Evolutionary conservation across 495 filamentous ascomycete genomes (phyloP).

Genomic region (Thermothielavioides terrestris): DNA sequence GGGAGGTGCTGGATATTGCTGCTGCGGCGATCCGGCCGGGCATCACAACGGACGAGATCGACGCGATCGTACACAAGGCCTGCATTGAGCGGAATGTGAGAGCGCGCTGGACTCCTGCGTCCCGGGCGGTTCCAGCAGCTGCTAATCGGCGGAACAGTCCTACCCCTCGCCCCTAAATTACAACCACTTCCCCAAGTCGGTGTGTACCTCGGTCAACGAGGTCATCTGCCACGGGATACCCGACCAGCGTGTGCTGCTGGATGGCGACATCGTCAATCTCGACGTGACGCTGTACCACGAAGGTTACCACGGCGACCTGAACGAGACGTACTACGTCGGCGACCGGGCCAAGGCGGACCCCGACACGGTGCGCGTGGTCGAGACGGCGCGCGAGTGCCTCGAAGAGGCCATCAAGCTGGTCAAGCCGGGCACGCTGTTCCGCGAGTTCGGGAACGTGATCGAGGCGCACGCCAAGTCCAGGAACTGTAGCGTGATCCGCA

Average conservation of each 20-base stretch:
- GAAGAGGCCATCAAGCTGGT: constrained; percentile 77
- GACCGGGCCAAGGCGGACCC: constrained; percentile 63
- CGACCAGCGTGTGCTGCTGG: constrained; percentile 64
- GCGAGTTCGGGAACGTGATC: constrained; percentile 74
- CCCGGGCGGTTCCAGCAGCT: too few relatives aligned
- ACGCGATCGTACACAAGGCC: constrained; percentile 92
- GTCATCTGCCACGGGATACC: constrained; percentile 94
- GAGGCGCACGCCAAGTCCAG: constrained; percentile 76
- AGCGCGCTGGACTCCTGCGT: neutral
- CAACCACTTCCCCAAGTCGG: constrained; percentile 91
- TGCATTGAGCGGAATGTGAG: constrained; percentile 86
- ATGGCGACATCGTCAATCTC: constrained; percentile 85
- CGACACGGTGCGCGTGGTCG: constrained; percentile 76
- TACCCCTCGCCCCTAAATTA: constrained; percentile 98
- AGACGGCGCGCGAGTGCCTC: constrained; percentile 71
- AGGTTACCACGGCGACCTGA: constrained; percentile 81
- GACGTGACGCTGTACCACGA: constrained; percentile 83
- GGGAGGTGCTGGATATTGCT: constrained; percentile 91
- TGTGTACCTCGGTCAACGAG: constrained; percentile 94
- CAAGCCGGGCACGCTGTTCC: constrained; percentile 78
- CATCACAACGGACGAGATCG: constrained; percentile 92
- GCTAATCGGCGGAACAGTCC: constrained; percentile 50
- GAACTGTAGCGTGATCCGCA: constrained; percentile 73
- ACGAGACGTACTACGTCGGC: constrained; percentile 89
- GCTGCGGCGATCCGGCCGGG: constrained; percentile 74